A percentile compares a stretch with the other conserved stretches of the same genome.
Conservation (phyloP, 1,284 basidiomycete species). For the Ustilago shanxiensis region DNA sequence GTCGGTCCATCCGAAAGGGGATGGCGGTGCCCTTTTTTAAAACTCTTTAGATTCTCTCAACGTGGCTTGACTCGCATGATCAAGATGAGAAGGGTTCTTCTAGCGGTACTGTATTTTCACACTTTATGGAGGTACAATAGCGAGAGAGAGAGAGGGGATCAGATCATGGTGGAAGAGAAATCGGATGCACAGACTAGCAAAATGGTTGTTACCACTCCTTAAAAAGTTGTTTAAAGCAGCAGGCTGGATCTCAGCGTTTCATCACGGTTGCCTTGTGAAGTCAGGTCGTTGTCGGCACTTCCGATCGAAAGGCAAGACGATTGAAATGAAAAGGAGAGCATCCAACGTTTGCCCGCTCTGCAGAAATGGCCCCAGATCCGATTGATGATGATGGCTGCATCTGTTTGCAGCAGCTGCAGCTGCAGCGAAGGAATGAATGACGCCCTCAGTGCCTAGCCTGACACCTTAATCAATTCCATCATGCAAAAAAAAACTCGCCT, state of each 20-base stretch:
- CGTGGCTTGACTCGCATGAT: background rate
- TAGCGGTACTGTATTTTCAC: background rate
- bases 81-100: background rate
- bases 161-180: background rate
- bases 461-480: background rate
- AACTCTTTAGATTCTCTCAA: background rate
- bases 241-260: no score
- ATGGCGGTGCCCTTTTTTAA: background rate
- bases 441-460: constrained; percentile 9
- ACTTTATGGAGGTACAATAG: no score
- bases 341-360: constrained; percentile 18
- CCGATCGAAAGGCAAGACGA: background rate
- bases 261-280: background rate
- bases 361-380: constrained; percentile 1
- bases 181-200: background rate
- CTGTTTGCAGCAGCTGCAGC: background rate
- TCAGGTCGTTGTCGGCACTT: background rate
- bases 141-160: no score
- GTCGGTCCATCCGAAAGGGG: constrained; percentile 1
- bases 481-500: background rate
- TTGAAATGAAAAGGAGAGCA: no score
- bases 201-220: background rate
- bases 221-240: no score
- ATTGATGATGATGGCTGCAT: background rate
- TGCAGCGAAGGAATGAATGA: constrained; percentile 11